Conservation (phyloP, 2,329 filamentous ascomycete species). For the Zymoseptoria brevis region DNA sequence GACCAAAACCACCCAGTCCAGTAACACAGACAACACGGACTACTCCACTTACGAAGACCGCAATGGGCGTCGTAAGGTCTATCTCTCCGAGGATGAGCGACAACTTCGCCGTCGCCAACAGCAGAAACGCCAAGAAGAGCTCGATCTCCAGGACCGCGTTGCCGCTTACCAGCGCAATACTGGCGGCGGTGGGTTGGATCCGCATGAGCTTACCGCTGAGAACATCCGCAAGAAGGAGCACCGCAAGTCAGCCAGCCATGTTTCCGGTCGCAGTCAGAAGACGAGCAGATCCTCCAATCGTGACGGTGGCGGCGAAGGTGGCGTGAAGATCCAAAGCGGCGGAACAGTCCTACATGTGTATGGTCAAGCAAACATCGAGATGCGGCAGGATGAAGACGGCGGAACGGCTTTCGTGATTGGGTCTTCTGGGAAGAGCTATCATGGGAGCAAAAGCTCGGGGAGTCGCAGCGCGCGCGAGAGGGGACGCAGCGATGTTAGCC, state of each 20-base stretch:
- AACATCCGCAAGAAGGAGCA: conserved; percentile 19
- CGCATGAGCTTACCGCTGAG: conserved; percentile 22
- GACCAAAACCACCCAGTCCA: conserved; percentile 26
- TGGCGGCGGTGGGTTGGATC: conserved; percentile 12
- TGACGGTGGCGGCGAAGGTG: conserved; percentile 7
- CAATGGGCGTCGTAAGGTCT: conserved; percentile 17
- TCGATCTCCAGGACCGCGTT: conserved; percentile 6
- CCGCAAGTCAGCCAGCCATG: conserved; percentile 13
- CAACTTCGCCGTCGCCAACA: conserved; percentile 12
- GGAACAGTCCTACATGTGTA: conserved; percentile 24
- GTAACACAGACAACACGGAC: conserved; percentile 15
- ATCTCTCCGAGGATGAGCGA: conserved; percentile 20
- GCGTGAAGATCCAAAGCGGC: conserved; percentile 21
- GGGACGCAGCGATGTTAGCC: conserved; percentile 7
- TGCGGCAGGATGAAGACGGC: conserved; percentile 21
- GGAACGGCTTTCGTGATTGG: conserved; percentile 17
- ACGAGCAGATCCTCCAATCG: conserved; percentile 12
- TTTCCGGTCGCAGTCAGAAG: conserved; percentile 23
- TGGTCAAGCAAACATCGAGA: conserved; percentile 20
- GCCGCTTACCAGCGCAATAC: conserved; percentile 23
- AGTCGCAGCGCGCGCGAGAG: conserved; percentile 16
- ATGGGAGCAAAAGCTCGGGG: conserved; percentile 17
- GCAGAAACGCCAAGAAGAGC: conserved; percentile 10
- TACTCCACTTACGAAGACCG: conserved; percentile 18
- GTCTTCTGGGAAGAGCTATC: conserved; percentile 16